Evolutionary conservation across 352 stramenopile species (phyloP).

Genomic region (Aphanomyces invadans): DNA sequence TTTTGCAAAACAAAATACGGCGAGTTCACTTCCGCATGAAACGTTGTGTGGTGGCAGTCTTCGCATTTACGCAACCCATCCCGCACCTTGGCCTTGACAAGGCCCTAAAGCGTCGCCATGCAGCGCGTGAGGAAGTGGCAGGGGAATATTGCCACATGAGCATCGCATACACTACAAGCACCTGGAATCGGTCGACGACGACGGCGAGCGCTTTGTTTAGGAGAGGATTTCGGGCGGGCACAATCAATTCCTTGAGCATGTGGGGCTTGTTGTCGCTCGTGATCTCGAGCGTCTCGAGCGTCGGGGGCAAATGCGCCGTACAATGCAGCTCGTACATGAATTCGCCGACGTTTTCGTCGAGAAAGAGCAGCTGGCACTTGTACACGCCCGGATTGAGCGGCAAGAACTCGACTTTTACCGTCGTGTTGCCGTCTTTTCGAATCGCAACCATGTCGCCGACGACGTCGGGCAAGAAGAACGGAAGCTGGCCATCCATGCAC

Average conservation of each 20-base stretch:
- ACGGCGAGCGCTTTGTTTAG: slow-evolving; percentile 61
- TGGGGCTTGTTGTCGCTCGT: slow-evolving; percentile 53
- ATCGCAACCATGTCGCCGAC: slow-evolving; percentile 35
- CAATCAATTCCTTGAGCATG: slow-evolving; percentile 63
- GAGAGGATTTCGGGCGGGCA: slow-evolving; percentile 73
- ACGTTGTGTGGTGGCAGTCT: slow-evolving; percentile 54
- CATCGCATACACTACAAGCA: neutral
- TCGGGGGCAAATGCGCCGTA: slow-evolving; percentile 63
- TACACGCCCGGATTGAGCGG: slow-evolving; percentile 83
- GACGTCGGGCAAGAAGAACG: slow-evolving; percentile 70
- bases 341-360: slow-evolving; percentile 90
- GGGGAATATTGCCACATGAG: neutral
- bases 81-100: slow-evolving; percentile 66
- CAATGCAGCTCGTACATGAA: slow-evolving; percentile 89
- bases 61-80: slow-evolving; percentile 72
- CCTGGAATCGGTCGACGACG: slow-evolving; percentile 56
- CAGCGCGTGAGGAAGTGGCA: too few relatives aligned
- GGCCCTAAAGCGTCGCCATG: too few relatives aligned
- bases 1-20: slow-evolving; percentile 71
- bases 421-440: slow-evolving; percentile 43
- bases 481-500: slow-evolving; percentile 57
- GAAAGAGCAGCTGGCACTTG: slow-evolving; percentile 83
- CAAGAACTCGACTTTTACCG: slow-evolving; percentile 84
- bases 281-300: slow-evolving; percentile 71
- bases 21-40: slow-evolving; percentile 78